Base-by-base conservation (phyloP, 805 yeast genomes). In the Candida vaughaniae region DNA sequence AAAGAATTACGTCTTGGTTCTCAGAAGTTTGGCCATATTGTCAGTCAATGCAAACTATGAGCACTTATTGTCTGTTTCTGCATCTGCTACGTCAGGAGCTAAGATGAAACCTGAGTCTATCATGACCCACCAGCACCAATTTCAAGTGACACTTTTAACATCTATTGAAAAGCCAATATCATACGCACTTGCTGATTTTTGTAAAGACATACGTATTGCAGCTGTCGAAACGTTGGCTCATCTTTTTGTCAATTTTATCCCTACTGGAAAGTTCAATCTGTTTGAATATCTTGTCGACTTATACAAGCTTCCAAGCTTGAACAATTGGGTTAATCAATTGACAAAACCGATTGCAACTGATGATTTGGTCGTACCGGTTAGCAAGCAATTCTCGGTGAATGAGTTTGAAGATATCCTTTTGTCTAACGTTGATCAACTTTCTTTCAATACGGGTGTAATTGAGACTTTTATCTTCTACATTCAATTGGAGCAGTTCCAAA, bases 31-130 rank as follows among this genome's bases (percentile, higher is more conserved):
- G 6, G 48, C 65, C 22, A 32, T 65, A 1, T 51, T 69, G n/a
- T 49, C 61, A 10, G 53, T 58, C 1, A 44, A 62, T 11, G 47
- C 71, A 5, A 56, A 66, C 46, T 67, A 68, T 43, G 71, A 67
- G 42, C 48, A 48, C 26, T 49, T 68, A 25, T 49, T 68, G 26
- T 60, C 69, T 9, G 36, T 49, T 10, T 64, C 71, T 2, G 51
- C 68, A 1, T 60, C 71, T 1, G 43, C 55, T 5, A 51, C 64
- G 0, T 56, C 67, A 1, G 64, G 68, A 5, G 56, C 70, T 3
- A 68, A 66, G 44, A 40, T 64, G 58, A 66, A 66, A 33, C 73
- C 74, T 0, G 73, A 68, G 38, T 47, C 62, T 2, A 53, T 68
- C 26, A 66, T 67, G 71, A 31, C 51, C 6, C 68, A 57, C 34